Conservation (phyloP, 208 protist species). For the Cochliopodium minus region DNA sequence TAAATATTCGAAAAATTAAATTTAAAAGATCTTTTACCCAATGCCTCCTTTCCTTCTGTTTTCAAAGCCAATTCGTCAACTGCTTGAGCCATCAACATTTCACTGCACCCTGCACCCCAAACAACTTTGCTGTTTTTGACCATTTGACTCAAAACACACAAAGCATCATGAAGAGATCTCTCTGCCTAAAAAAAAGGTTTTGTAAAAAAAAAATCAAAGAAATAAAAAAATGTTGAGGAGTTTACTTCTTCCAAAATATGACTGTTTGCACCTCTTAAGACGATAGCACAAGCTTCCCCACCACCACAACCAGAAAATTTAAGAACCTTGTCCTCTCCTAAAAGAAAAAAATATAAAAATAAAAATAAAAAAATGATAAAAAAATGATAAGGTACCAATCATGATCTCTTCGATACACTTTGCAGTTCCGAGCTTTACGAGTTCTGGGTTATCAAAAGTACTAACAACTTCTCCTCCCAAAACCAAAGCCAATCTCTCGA, state of each 20-base stretch:
- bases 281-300: slow-evolving; percentile 93
- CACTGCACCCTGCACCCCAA: slow-evolving; percentile 86
- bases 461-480: slow-evolving; percentile 92
- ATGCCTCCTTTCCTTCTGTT: slow-evolving; percentile 57
- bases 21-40: too few relatives aligned
- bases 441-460: slow-evolving; percentile 90
- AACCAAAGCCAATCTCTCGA: slow-evolving; percentile 78
- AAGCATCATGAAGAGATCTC: slow-evolving; percentile 95
- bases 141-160: slow-evolving; percentile 93
- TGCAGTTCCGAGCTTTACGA: slow-evolving; percentile 79
- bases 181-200: too few relatives aligned
- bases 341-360: slow-evolving; percentile 52
- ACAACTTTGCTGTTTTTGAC: slow-evolving; percentile 78
- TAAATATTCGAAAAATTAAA: background rate
- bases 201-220: too few relatives aligned
- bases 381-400: too few relatives aligned
- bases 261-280: slow-evolving; percentile 90
- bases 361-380: too few relatives aligned
- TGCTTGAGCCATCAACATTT: slow-evolving; percentile 95
- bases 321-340: slow-evolving; percentile 93
- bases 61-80: slow-evolving; percentile 76
- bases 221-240: too few relatives aligned
- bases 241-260: slow-evolving; percentile 97
- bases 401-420: slow-evolving; percentile 92
- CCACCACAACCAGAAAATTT: slow-evolving; percentile 81